Base-by-base conservation (phyloP, 176 grass and related monocot genomes). In the Musa itinerans region DNA sequence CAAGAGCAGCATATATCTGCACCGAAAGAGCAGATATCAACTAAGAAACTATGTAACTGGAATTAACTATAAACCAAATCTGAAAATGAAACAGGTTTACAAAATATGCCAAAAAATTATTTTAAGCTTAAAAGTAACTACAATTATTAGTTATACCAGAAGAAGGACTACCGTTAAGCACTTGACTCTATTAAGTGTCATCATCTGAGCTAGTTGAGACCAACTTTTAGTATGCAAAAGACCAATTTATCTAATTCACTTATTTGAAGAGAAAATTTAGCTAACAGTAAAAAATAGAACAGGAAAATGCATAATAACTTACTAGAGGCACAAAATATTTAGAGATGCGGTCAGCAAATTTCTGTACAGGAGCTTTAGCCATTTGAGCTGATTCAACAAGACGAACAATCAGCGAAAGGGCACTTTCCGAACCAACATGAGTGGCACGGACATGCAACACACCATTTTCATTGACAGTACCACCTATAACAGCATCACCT, bases 321-420 rank as follows among this genome's bases (percentile, higher is more conserved):
- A 91, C 90, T 72, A 98, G 65, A 69, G 94, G 94, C 53, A 98
- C 90, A 85, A 98, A 98, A 20, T 90, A 76, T 82, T 82, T 85
- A 56, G 94, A 98, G 82, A 98, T 98, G 68, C 85, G 84, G 82
- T 98, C 94, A 72, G 94, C 90, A 54, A 93, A 82, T 84, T 98
- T 98, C 74, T 98, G 94, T 21, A 98, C 86, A 21, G 94, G 94
- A 71, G 94, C 94, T 83, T 98, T 93, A 72, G 94, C 90, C 94
- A 98, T 91, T 70, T 98, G 94, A 1, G 90, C 94, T 20, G 94
- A 98, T 78, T 89, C 94, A 23, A 93, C 90, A 52, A 98, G 76
- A 57, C 88, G 85, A 76, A 98, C 90, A 76, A 98, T 93, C 86
- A 89, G 94, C 23, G 94, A 86, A 29, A 98, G 61, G 12, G 94